Evolutionary conservation across 257 asterid species (phyloP).

Genomic region (Jasminum sambac): DNA sequence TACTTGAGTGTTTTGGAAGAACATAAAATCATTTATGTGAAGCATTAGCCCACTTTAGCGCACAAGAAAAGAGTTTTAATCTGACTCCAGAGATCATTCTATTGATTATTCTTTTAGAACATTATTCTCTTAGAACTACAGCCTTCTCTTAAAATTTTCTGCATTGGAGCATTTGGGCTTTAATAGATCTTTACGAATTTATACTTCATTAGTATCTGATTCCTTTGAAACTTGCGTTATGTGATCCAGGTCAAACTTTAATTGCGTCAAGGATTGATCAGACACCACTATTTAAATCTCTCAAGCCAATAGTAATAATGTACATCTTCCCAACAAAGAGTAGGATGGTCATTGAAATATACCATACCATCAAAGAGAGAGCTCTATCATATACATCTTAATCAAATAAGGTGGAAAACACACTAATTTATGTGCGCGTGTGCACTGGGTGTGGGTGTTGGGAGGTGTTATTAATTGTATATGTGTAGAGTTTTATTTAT

Average conservation of each 20-base stretch:
- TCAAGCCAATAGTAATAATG: neutral
- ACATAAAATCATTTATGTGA: neutral
- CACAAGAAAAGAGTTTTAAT: neutral
- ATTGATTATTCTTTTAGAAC: neutral
- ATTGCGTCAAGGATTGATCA: constrained; percentile 1
- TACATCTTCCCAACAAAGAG: neutral
- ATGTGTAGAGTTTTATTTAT: no score
- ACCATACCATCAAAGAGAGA: neutral
- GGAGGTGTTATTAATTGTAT: no score
- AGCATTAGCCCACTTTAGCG: neutral
- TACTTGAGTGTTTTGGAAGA: neutral
- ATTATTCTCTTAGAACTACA: neutral
- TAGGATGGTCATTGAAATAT: neutral
- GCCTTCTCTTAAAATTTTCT: constrained; percentile 2
- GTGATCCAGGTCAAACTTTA: constrained; percentile 1
- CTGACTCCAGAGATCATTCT: neutral
- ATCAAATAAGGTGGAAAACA: neutral
- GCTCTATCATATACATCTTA: neutral
- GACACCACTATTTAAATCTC: constrained; percentile 1
- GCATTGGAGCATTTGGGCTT: neutral
- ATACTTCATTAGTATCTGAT: constrained; percentile 4
- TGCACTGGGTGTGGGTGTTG: neutral
- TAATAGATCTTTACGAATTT: neutral
- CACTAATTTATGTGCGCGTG: neutral
- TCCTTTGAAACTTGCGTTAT: neutral